Conservation (phyloP, 2,329 filamentous ascomycete species). For the Cryphonectria naterciae region DNA sequence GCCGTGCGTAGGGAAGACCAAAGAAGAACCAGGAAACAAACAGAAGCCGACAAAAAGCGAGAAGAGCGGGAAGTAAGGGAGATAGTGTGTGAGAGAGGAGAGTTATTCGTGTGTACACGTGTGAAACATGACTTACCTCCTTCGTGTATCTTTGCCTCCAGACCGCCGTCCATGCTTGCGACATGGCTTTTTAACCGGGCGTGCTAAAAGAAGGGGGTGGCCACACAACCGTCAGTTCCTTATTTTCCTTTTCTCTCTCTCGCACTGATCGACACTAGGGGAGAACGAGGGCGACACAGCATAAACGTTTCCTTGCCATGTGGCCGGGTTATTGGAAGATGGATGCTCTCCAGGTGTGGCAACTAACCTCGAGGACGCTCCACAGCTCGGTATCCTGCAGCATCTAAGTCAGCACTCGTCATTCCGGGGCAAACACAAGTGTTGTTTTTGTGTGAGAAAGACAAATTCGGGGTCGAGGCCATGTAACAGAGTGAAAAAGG, state of each 20-base stretch:
- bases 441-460: neutral
- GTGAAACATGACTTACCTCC: constrained; percentile 68
- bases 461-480: constrained; percentile 9
- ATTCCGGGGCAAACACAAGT: constrained; percentile 16
- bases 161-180: constrained; percentile 79
- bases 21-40: neutral
- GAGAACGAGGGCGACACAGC: constrained; percentile 31
- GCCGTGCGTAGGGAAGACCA: neutral
- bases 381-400: constrained; percentile 83
- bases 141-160: constrained; percentile 91
- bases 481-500: neutral
- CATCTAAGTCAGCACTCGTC: constrained; percentile 29
- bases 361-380: constrained; percentile 82
- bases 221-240: constrained; percentile 26
- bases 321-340: constrained; percentile 30
- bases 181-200: constrained; percentile 92
- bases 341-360: constrained; percentile 28
- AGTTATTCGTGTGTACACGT: constrained; percentile 14
- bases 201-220: constrained; percentile 58
- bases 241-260: neutral
- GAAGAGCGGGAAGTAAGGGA: constrained; percentile 28
- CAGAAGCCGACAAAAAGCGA: constrained; percentile 38
- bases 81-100: neutral
- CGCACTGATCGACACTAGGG: constrained; percentile 42
- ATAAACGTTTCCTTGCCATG: constrained; percentile 29